Evolutionary conservation across 2,329 filamentous ascomycete genomes (phyloP).

Genomic region (Alternaria sp.): DNA sequence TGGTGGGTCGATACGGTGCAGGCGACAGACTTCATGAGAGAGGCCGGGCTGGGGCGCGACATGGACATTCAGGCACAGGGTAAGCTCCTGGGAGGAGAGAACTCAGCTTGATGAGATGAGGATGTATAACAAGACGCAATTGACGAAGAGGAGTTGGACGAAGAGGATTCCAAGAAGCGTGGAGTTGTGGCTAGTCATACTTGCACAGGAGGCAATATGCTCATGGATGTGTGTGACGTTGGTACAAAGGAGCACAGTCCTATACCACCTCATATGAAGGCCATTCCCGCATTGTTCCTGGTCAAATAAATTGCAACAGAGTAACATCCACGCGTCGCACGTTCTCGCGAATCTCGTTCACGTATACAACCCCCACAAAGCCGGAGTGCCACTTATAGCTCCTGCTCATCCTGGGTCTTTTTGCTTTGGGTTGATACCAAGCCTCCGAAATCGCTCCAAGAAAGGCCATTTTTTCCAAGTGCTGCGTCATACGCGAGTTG

Average conservation of each 20-base stretch:
- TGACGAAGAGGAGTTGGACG: not conserved
- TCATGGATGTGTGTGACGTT: not conserved
- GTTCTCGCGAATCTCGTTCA: not conserved
- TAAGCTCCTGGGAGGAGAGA: not conserved
- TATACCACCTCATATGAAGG: not conserved
- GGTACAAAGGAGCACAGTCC: not conserved
- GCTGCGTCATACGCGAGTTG: conserved; percentile 39
- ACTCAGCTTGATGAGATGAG: not conserved
- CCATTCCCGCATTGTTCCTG: not conserved
- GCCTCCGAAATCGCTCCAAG: conserved; percentile 51
- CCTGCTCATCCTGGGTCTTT: conserved; percentile 23
- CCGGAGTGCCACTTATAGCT: conserved; percentile 15
- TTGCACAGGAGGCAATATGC: not conserved
- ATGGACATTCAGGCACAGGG: not conserved
- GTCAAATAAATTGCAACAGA: not conserved
- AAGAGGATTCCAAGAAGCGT: not conserved
- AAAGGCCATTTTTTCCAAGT: conserved; percentile 43
- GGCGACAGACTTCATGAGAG: not conserved
- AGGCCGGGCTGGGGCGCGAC: not conserved
- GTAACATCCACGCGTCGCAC: not conserved
- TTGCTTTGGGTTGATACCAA: conserved; percentile 48
- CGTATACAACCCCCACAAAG: not conserved
- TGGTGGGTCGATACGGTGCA: not conserved
- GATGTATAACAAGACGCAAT: not conserved
- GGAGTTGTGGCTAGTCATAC: not conserved